A percentile compares a stretch with the other conserved stretches of the same genome.
phyloP scores from a whole-genome alignment of 345 rosid species.

The Punica granatum region DNA sequence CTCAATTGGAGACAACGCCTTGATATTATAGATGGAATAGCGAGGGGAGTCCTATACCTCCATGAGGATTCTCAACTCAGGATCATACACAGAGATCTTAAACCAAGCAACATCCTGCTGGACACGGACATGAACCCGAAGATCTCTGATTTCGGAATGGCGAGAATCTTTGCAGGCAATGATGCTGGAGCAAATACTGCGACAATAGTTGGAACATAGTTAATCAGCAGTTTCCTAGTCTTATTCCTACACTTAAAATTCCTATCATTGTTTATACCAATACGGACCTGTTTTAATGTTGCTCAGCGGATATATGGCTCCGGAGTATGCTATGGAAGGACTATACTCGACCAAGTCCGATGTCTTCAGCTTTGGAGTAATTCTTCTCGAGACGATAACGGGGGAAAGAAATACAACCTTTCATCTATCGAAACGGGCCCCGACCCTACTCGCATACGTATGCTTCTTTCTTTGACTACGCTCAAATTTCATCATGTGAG shows the following conservation, averaged over 20 bases:
- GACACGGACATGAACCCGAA: conserved; percentile 36
- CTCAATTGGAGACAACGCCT: conserved; percentile 34
- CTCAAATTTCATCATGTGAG: neutral
- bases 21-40: conserved; percentile 31
- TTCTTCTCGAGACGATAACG: conserved; percentile 32
- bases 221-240: conserved; percentile 1
- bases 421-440: conserved; percentile 15
- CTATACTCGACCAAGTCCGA: conserved; percentile 36
- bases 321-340: conserved; percentile 35
- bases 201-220: conserved; percentile 24
- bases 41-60: conserved; percentile 36
- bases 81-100: conserved; percentile 42
- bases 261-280: no score
- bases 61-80: conserved; percentile 39
- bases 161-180: conserved; percentile 19
- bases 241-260: neutral
- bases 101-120: conserved; percentile 33
- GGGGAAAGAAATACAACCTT: conserved; percentile 24
- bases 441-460: conserved; percentile 23
- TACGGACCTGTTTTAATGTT: neutral
- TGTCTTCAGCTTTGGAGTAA: conserved; percentile 40
- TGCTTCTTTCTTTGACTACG: neutral
- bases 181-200: conserved; percentile 17
- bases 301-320: conserved; percentile 39
- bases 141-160: conserved; percentile 47